Base-by-base conservation (phyloP, 2,329 filamentous ascomycete genomes). In the Penicillium brevicompactum region DNA sequence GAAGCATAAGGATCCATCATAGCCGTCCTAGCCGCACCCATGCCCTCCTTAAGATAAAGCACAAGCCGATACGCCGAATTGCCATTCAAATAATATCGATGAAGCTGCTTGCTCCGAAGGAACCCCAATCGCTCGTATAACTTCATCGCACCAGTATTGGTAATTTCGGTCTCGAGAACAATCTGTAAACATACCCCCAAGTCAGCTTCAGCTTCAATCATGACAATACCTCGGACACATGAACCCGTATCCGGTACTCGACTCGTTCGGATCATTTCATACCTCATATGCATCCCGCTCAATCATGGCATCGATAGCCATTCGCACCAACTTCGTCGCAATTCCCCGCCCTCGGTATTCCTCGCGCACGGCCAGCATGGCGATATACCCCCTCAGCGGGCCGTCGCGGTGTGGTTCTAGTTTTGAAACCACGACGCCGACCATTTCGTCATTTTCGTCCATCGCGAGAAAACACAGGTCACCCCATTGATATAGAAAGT, bases 401-500 rank as follows among this genome's bases (percentile, higher is more conserved):
- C 93, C 92, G 5, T 89, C 90, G 21, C 90, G 85, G 76, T 99
- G 94, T 22, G 86, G 84, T 73, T 99, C 94, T 56, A 99, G 85
- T 74, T 99, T 99, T 75, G 89, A 96, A 57, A 99, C 87, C 43
- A 99, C 89, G 44, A 97, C 92, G 54, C 94, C 94, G 56, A 96
- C 84, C 53, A 99, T 84, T 49, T 70, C 63, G 38, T 70, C 54
- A 21, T 71, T 61, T 58, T 89, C 81, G 43, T 82, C 78, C 59
- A 83, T 75, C 37, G 80, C 77, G 87, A 97, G 90, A 76, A 91
- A 97, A 76, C 94, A 99, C n/a, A 99, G 79, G 70, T 97, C 89
- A 5, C 90, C 90, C 94, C 94, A 99, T 83, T 97, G 92, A 71
- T 95, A 96, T 16, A 99, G 80, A 68, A 99, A 99, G 74, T 99